phyloP scores from a whole-genome alignment of 2,329 filamentous ascomycete genomes.

The Exophiala phaeomuriformis region DNA sequence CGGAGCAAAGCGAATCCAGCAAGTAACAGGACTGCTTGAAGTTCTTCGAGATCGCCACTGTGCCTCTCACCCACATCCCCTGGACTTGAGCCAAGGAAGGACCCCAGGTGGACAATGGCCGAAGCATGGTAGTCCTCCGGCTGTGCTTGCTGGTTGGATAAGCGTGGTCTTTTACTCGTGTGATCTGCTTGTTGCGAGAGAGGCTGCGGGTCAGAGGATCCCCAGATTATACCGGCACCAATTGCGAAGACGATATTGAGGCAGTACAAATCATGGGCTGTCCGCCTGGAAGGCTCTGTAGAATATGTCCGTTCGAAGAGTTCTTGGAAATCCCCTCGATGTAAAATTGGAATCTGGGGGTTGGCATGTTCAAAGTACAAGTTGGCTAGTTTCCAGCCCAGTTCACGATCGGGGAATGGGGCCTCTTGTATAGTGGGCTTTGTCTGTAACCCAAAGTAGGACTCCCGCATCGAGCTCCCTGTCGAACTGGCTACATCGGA shows the following conservation, averaged over 20 bases:
- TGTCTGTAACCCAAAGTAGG: constrained; percentile 92
- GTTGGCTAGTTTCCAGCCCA: constrained; percentile 65
- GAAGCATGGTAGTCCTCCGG: constrained; percentile 96
- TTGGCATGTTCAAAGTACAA: constrained; percentile 96
- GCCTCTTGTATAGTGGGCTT: constrained; percentile 81
- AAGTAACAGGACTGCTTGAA: constrained; percentile 85
- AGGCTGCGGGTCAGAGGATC: constrained; percentile 25
- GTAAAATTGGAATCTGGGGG: constrained; percentile 87
- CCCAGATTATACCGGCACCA: constrained; percentile 81
- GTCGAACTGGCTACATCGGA: constrained; percentile 46
- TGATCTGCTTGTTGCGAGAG: constrained; percentile 28
- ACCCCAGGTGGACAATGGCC: constrained; percentile 83
- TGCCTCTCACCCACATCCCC: constrained; percentile 55
- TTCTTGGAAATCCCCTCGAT: constrained; percentile 80
- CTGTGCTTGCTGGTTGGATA: constrained; percentile 57
- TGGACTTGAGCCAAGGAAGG: constrained; percentile 64
- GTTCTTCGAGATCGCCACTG: constrained; percentile 81
- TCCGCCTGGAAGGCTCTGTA: constrained; percentile 57
- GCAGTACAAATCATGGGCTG: constrained; percentile 79
- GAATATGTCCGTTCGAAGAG: constrained; percentile 78
- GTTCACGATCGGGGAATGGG: constrained; percentile 68
- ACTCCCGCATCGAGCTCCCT: constrained; percentile 82
- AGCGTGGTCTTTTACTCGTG: constrained; percentile 45
- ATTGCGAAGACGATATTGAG: constrained; percentile 97
- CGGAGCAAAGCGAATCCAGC: constrained; percentile 86